Evolutionary conservation across 176 grass and related monocot genomes (phyloP).

Genomic region (Calamus simplicifolius): DNA sequence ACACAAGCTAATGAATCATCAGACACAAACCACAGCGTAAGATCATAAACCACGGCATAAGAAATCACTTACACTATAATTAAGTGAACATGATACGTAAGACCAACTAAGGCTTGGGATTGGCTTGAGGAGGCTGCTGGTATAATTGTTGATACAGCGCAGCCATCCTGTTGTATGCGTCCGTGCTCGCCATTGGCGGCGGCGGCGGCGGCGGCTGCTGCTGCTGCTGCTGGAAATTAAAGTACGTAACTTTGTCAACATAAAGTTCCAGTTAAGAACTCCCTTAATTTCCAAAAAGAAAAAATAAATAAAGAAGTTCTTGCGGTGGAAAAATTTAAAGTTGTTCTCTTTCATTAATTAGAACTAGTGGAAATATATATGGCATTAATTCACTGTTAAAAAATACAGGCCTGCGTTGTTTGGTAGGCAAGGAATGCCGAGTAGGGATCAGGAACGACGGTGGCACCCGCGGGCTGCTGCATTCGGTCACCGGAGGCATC

Average conservation of each 20-base stretch:
- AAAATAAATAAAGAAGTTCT: neutral
- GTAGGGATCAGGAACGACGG: conserved; percentile 36
- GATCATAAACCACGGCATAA: too few relatives aligned
- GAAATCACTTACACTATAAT: too few relatives aligned
- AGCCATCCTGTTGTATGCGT: conserved; percentile 68
- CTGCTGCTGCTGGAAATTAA: neutral
- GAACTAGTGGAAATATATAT: too few relatives aligned
- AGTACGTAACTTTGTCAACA: neutral
- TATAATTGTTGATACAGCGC: conserved; percentile 50
- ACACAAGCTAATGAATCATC: too few relatives aligned
- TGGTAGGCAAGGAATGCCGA: conserved; percentile 50
- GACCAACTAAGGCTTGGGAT: neutral
- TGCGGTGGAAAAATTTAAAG: neutral
- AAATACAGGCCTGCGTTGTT: conserved; percentile 42
- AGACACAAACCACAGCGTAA: too few relatives aligned
- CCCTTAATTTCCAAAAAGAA: neutral
- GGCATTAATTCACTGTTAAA: too few relatives aligned
- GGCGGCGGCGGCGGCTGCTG: too few relatives aligned
- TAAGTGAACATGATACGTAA: too few relatives aligned
- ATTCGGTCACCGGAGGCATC: conserved; percentile 12
- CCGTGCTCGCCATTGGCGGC: conserved; percentile 32
- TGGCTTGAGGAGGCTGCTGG: conserved; percentile 21
- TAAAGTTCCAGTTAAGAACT: neutral
- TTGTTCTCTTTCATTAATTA: too few relatives aligned
- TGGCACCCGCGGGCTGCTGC: conserved; percentile 13